Conservation (phyloP, 495 filamentous ascomycete genomes). For the Neurospora sp. region DNA sequence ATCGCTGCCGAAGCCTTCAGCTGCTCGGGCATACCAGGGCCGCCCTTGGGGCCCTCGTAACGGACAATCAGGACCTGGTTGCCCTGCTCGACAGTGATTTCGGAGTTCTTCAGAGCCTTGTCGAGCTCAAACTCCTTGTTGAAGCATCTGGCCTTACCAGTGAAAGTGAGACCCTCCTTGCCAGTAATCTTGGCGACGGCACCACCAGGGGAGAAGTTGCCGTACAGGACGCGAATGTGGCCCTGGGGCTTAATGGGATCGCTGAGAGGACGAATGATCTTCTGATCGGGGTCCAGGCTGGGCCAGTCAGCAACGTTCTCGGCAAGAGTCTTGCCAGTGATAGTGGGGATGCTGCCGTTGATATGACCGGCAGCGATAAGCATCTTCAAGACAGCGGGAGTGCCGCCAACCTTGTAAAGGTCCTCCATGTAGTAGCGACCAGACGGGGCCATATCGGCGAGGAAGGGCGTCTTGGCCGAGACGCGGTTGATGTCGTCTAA, state of each 20-base stretch:
- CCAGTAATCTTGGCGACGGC: conserved; percentile 98
- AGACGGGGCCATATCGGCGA: conserved; percentile 85
- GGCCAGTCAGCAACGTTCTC: conserved; percentile 82
- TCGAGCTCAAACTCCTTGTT: conserved; percentile 78
- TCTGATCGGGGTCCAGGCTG: conserved; percentile 67
- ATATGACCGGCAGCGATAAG: conserved; percentile 74
- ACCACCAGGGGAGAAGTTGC: conserved; percentile 85
- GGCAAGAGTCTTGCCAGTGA: conserved; percentile 82
- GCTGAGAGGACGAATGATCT: conserved; percentile 69
- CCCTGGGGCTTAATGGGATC: conserved; percentile 84
- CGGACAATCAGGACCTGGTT: conserved; percentile 90
- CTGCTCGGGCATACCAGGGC: conserved; percentile 98
- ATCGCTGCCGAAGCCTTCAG: conserved; percentile 80
- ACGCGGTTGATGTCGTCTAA: conserved; percentile 85
- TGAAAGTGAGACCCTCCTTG: conserved; percentile 81
- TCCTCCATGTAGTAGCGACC: conserved; percentile 92
- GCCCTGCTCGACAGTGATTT: conserved; percentile 52
- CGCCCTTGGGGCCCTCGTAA: conserved; percentile 92
- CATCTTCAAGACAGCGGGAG: conserved; percentile 85
- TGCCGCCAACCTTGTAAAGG: conserved; percentile 86
- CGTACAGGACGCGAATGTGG: conserved; percentile 80
- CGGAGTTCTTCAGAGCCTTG: conserved; percentile 57
- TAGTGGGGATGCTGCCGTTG: conserved; percentile 76
- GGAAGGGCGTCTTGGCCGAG: conserved; percentile 80
- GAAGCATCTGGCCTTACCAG: conserved; percentile 78